Evolutionary conservation across 352 stramenopile genomes (phyloP).

Genomic region (Plasmopara viticola): DNA sequence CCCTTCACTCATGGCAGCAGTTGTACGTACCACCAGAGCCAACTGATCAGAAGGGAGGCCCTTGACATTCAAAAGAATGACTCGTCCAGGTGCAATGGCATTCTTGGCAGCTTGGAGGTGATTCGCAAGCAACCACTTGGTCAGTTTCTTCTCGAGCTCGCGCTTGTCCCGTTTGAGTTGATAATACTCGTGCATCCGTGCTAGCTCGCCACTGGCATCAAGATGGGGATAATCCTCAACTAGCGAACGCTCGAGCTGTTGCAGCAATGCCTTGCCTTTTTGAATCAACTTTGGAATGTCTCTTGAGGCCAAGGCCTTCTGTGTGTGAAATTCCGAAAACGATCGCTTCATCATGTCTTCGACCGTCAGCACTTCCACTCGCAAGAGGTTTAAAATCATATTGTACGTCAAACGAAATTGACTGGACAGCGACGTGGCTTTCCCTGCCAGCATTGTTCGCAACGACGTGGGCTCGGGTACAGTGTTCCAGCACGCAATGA

Average conservation of each 20-base stretch:
- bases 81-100: constrained; percentile 52
- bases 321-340: constrained; percentile 95
- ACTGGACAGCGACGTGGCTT: constrained; percentile 91
- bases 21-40: constrained; percentile 59
- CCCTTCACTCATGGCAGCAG: constrained; percentile 18
- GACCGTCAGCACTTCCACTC: constrained; percentile 84
- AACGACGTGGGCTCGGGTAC: constrained; percentile 94
- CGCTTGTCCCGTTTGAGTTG: constrained; percentile 66
- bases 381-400: constrained; percentile 97
- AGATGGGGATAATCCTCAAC: constrained; percentile 60
- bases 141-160: constrained; percentile 63
- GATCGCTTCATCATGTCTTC: constrained; percentile 97
- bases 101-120: constrained; percentile 52
- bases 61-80: constrained; percentile 63
- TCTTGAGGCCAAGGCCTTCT: constrained; percentile 77
- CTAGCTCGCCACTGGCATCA: constrained; percentile 49
- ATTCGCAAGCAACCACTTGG: constrained; percentile 65
- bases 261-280: constrained; percentile 45
- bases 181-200: constrained; percentile 56
- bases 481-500: constrained; percentile 96
- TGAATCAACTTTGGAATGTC: constrained; percentile 74
- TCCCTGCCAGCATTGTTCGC: constrained; percentile 93
- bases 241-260: constrained; percentile 42
- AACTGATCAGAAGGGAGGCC: constrained; percentile 51
- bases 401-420: constrained; percentile 99